phyloP scores from a whole-genome alignment of 2,329 filamentous ascomycete genomes.

The Huntiella bhutanensis region DNA sequence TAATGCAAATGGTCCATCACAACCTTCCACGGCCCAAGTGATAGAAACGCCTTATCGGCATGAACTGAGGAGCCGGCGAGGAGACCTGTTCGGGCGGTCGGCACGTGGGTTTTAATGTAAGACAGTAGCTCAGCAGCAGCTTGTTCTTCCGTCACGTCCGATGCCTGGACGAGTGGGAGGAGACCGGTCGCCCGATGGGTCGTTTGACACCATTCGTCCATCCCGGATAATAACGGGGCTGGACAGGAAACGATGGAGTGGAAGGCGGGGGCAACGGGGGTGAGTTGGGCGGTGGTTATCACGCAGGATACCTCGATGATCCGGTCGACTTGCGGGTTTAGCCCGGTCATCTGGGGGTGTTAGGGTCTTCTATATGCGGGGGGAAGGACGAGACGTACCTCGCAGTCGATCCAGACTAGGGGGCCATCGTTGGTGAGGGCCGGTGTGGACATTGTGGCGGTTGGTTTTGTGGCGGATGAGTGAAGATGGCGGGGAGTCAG shows the following conservation, averaged over 20 bases:
- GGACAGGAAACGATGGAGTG: conserved; percentile 62
- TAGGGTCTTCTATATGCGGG: neutral
- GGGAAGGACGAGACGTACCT: conserved; percentile 19
- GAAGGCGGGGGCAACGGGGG: conserved; percentile 55
- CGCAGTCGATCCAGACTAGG: conserved; percentile 69
- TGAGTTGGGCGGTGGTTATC: conserved; percentile 64
- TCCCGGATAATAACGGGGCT: conserved; percentile 48
- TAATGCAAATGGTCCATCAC: conserved; percentile 70
- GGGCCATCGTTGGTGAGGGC: conserved; percentile 27
- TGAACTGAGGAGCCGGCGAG: conserved; percentile 90
- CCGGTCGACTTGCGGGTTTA: conserved; percentile 55
- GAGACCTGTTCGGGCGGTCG: conserved; percentile 45
- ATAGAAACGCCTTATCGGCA: conserved; percentile 67
- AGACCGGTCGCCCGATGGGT: conserved; percentile 72
- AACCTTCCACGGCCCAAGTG: conserved; percentile 50
- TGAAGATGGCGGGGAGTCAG: neutral
- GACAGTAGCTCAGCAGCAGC: conserved; percentile 55
- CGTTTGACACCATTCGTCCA: conserved; percentile 75
- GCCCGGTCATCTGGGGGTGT: conserved; percentile 54
- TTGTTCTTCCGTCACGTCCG: conserved; percentile 46
- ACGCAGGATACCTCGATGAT: conserved; percentile 89
- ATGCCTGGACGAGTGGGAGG: conserved; percentile 32
- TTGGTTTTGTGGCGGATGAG: neutral
- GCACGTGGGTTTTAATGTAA: conserved; percentile 59
- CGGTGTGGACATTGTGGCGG: neutral